These are phyloP conservation scores for Backusella luteola DNA, from an alignment of 192 early-diverging fungal species.

Conservation along the genomic window DNA sequence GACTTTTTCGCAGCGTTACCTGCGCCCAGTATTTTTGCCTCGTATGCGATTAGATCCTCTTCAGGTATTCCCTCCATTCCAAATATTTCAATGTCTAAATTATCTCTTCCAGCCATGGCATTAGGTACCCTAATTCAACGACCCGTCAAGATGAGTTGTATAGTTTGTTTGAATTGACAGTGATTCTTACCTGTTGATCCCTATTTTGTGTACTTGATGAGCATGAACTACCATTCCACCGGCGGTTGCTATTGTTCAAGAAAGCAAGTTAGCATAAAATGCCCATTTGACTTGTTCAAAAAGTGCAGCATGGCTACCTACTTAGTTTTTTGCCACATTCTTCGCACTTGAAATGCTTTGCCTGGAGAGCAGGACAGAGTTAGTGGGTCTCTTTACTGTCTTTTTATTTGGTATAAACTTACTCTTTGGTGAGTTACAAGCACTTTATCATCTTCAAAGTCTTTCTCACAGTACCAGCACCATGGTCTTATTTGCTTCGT, in stretches of 20 bases:
- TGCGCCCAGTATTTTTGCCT: slow-evolving; percentile 39
- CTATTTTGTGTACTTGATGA: slow-evolving; percentile 92
- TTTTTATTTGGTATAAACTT: not conserved
- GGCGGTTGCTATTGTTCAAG: slow-evolving; percentile 71
- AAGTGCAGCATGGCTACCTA: slow-evolving; percentile 6
- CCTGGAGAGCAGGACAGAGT: slow-evolving; percentile 24
- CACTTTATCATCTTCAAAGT: slow-evolving; percentile 95
- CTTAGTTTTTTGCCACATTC: slow-evolving; percentile 68
- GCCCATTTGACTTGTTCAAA: not conserved
- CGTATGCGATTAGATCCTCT: slow-evolving; percentile 73
- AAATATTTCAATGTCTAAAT: slow-evolving; percentile 89
- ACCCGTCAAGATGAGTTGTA: not conserved
- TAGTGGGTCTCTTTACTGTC: not conserved
- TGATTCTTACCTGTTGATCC: slow-evolving; percentile 61
- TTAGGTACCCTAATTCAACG: slow-evolving; percentile 71
- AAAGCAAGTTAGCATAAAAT: not conserved
- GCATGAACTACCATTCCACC: slow-evolving; percentile 90
- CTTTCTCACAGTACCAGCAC: slow-evolving; percentile 96
- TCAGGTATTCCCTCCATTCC: slow-evolving; percentile 92
- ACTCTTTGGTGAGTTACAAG: slow-evolving; percentile 87
- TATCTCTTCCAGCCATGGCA: slow-evolving; percentile 80
- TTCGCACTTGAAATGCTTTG: slow-evolving; percentile 93
- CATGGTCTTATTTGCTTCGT: slow-evolving; percentile 63
- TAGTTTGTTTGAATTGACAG: not conserved
- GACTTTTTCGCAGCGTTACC: slow-evolving; percentile 43